These are phyloP conservation scores for Ascochyta clinopodiicola DNA, from an alignment of 2,329 filamentous ascomycete species.

Conservation along the genomic window DNA sequence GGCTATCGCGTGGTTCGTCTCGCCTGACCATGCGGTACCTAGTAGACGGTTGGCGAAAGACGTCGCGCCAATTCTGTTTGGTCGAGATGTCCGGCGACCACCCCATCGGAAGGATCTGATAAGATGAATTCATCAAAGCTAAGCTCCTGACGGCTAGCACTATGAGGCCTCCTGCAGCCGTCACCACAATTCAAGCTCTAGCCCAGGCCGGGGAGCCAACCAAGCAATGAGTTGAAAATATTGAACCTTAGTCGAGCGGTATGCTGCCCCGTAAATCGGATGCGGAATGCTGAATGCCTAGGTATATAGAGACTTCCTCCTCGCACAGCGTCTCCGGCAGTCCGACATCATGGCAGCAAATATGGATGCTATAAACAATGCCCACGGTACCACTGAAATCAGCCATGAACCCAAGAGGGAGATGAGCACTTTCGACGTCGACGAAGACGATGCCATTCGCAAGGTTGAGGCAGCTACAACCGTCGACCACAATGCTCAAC, in stretches of 20 bases:
- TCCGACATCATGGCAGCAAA: constrained; percentile 6
- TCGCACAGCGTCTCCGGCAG: not conserved
- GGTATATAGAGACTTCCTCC: not conserved
- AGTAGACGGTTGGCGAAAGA: not conserved
- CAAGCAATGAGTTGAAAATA: constrained; percentile 15
- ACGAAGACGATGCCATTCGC: constrained; percentile 25
- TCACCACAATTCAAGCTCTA: constrained; percentile 21
- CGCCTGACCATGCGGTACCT: not conserved
- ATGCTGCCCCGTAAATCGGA: not conserved
- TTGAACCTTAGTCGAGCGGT: not conserved
- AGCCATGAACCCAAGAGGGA: constrained; percentile 18
- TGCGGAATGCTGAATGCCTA: not conserved
- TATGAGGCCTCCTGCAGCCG: constrained; percentile 17
- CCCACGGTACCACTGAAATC: constrained; percentile 5
- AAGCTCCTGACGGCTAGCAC: constrained; percentile 12
- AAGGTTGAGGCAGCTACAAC: constrained; percentile 24
- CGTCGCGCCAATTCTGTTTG: not conserved
- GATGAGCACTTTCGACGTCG: constrained; percentile 19
- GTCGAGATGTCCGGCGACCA: constrained; percentile 2
- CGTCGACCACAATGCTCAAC: constrained; percentile 29
- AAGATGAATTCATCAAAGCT: constrained; percentile 19
- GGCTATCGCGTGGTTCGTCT: not conserved
- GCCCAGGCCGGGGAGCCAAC: constrained; percentile 13
- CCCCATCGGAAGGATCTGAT: constrained; percentile 22
- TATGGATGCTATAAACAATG: constrained; percentile 3